Base-by-base conservation (phyloP, 2,329 filamentous ascomycete species). In the Colletotrichum falcatum region DNA sequence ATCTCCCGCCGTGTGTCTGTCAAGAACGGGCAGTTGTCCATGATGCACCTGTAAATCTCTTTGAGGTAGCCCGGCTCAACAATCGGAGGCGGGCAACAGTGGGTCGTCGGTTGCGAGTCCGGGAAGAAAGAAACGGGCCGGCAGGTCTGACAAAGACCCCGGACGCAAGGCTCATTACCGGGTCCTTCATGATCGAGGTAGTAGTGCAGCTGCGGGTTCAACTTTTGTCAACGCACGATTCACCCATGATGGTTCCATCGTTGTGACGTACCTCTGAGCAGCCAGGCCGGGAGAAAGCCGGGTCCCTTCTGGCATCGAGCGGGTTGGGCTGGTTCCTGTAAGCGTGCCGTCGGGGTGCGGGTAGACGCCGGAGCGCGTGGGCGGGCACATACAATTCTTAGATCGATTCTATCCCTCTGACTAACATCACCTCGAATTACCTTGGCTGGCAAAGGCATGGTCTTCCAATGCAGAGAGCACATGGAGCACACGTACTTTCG, bases 111-210 rank as follows among this genome's bases (percentile, higher is more conserved):
- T 35, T 71, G 65, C n/a, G 54, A 71, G 54, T 71, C 65, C 39
- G 65, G 69, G 35, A 70, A 28, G 16, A 67, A 35, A 9, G 69
- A 64, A n/a, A 70, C 46, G 11, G 65, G 65, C 39, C 54, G 59
- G 60, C 69, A 71, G 20, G 39, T 64, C 12, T 65, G 59, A 55
- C 71, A 73, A 35, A 72, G 62, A 11, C 64, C 71, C 42, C 71
- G 64, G 30, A 72, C 64, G 56, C 71, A 73, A n/a, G 71, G 71
- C 51, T 68, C 63, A 23, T 58, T 59, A 20, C 59, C 68, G 14
- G 67, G 56, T 11, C 58, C 62, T 48, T 72, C 70, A 48, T 72
- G 70, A 23, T 70, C 70, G 46, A 73, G 71, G 20, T 71, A 73
- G 59, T 70, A 73, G 26, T 70, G 66, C 12, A 72, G 60, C 70